Base-by-base conservation (phyloP, 2,329 filamentous ascomycete genomes). In the Sporothrix brasiliensis region DNA sequence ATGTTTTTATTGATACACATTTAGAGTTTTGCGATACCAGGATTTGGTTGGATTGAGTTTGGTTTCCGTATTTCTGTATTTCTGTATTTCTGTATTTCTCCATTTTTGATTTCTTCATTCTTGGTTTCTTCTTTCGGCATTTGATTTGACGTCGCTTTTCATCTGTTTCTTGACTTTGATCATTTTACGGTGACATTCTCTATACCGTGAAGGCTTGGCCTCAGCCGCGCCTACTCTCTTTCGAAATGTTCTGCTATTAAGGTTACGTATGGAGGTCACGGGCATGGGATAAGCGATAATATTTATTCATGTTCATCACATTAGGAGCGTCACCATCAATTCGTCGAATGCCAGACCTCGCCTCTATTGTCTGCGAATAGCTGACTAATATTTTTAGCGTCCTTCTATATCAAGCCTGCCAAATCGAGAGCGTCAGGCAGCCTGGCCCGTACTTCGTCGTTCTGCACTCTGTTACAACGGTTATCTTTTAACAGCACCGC, bases 1-100 rank as follows among this genome's bases (percentile, higher is more conserved):
- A 41, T 39, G 69, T 53, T 47, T 50, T 69, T 68, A 58, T 61
- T 69, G 67, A 71, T 71, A 71, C 70, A 69, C 70, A 71, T 69
- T 67, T 69, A 71, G 70, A 69, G 60, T 60, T 52, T 61, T 67
- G 60, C 61, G 39, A 67, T 67, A 66, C 63, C 61, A 50, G 63
- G 69, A 60, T 49, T 9, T 61, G 21, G 58, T 63, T 63, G 58
- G 58, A 63, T 63, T 66, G 27, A n/a, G 11, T 39, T 52, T 58
- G 52, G 14, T 39, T 30, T 54, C 16, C 6, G 19, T 27, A 24
- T 34, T 34, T 6, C 30, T 52, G n/a, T 9, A n/a, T 21, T 39
- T 16, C 30, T 53, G 14, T 10, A 24, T 24, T 19, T 11, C 24
- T 21, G 3, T 13, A 21, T 60, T 44, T 44, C 14, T 9, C 2